Conservation (phyloP, 208 protist species). For the Crithidia bombi region DNA sequence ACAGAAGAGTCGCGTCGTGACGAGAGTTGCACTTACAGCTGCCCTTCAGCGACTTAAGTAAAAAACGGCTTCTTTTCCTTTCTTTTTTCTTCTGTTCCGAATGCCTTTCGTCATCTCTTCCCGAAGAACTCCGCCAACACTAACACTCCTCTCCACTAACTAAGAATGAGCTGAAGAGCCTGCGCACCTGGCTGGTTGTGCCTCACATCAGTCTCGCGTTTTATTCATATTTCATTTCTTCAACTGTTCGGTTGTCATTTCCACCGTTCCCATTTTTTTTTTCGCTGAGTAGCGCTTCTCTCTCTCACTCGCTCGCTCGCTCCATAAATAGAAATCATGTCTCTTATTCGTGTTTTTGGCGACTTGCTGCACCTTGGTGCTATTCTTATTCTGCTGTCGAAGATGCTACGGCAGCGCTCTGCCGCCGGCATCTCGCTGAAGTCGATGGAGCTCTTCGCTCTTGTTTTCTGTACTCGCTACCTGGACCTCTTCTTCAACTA, state of each 20-base stretch:
- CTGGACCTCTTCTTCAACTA: constrained; percentile 89
- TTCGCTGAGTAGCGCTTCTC: not conserved
- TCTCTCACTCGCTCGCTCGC: not conserved
- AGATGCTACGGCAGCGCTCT: constrained; percentile 91
- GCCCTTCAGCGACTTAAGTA: too few species aligned
- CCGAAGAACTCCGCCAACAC: too few species aligned
- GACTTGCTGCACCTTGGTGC: constrained; percentile 94
- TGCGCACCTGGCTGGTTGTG: too few species aligned
- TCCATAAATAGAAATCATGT: constrained; percentile 57
- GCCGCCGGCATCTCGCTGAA: constrained; percentile 94
- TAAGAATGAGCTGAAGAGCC: too few species aligned
- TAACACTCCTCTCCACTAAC: too few species aligned
- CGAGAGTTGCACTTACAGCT: too few species aligned
- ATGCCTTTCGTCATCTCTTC: too few species aligned
- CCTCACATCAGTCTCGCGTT: not conserved
- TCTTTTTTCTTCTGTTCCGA: constrained; percentile 11
- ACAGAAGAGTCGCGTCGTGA: too few species aligned
- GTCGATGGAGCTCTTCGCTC: constrained; percentile 92
- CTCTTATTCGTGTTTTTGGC: constrained; percentile 86
- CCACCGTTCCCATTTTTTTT: not conserved
- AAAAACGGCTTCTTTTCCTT: not conserved
- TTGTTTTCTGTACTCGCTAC: constrained; percentile 96
- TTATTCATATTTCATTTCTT: not conserved
- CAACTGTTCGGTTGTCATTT: not conserved
- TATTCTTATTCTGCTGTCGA: constrained; percentile 92